These are phyloP conservation scores for Sporothrix pseudoabietina DNA, from an alignment of 2,329 filamentous ascomycete species.

Conservation along the genomic window DNA sequence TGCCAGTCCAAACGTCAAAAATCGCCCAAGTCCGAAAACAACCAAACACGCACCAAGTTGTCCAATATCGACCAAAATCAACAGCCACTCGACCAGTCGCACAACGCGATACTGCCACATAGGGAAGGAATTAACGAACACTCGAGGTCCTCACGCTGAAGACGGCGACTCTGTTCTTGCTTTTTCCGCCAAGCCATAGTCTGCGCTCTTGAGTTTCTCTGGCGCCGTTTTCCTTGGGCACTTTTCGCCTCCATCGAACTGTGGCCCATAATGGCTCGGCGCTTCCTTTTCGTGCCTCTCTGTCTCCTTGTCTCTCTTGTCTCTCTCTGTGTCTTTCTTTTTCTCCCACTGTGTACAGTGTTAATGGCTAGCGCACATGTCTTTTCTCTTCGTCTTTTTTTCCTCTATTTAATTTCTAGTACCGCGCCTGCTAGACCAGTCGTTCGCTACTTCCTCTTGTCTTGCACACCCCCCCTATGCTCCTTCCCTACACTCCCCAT, in stretches of 20 bases:
- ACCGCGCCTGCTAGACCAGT: conserved; percentile 17
- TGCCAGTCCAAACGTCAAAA: not conserved
- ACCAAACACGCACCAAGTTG: not conserved
- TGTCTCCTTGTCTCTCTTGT: not conserved
- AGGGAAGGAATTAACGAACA: not conserved
- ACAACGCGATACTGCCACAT: not conserved
- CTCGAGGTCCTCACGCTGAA: not conserved
- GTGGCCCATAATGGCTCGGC: conserved; percentile 9
- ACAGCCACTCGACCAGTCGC: not conserved
- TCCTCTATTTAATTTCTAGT: not conserved
- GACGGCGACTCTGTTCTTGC: too few relatives aligned
- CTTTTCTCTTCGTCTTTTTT: not conserved
- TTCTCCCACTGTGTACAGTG: not conserved
- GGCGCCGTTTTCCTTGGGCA: conserved; percentile 13
- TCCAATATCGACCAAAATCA: not conserved
- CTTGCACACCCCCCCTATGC: not conserved
- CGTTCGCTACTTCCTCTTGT: conserved; percentile 19
- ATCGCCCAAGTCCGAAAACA: conserved; percentile 10
- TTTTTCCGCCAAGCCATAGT: not conserved
- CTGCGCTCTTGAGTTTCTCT: not conserved
- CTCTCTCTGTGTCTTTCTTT: not conserved
- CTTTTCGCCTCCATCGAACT: conserved; percentile 9
- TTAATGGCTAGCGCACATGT: conserved; percentile 8
- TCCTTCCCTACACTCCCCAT: conserved; percentile 5
- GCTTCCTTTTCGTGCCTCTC: not conserved